Evolutionary conservation across 768 basidiomycete genomes (phyloP).

Genomic region (Serendipita sp.): DNA sequence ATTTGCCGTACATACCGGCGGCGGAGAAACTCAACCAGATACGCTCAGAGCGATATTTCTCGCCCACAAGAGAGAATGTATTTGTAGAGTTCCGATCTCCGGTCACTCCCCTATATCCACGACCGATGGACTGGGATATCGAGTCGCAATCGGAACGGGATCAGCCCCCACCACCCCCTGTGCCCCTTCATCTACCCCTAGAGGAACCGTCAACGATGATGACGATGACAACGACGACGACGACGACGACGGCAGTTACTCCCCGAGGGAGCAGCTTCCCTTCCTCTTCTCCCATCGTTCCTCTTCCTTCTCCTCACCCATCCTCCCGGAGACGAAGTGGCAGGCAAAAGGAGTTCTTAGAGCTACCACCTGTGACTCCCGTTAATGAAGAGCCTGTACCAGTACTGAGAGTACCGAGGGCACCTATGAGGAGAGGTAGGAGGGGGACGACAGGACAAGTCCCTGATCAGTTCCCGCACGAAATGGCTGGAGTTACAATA

Average conservation of each 20-base stretch:
- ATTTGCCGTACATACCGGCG: neutral
- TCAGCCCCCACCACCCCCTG: neutral
- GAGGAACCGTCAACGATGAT: neutral
- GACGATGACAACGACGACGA: too few species aligned
- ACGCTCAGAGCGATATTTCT: neutral
- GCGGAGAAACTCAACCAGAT: neutral
- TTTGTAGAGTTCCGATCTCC: neutral
- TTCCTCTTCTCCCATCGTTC: neutral
- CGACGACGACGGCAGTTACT: neutral
- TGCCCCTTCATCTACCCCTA: neutral
- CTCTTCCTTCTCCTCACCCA: neutral
- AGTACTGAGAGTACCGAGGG: neutral
- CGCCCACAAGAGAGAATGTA: neutral
- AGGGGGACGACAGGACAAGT: neutral
- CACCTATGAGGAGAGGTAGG: neutral
- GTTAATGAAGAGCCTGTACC: neutral
- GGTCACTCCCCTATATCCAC: neutral
- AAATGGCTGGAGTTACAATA: neutral
- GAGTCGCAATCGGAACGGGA: neutral
- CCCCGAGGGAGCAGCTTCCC: neutral
- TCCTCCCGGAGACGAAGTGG: neutral
- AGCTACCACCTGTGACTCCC: neutral
- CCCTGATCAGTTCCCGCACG: neutral
- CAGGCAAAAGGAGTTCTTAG: neutral
- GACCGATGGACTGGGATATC: constrained; percentile 4